Conservation (phyloP, 2,329 filamentous ascomycete genomes). For the Didymella glomerata region DNA sequence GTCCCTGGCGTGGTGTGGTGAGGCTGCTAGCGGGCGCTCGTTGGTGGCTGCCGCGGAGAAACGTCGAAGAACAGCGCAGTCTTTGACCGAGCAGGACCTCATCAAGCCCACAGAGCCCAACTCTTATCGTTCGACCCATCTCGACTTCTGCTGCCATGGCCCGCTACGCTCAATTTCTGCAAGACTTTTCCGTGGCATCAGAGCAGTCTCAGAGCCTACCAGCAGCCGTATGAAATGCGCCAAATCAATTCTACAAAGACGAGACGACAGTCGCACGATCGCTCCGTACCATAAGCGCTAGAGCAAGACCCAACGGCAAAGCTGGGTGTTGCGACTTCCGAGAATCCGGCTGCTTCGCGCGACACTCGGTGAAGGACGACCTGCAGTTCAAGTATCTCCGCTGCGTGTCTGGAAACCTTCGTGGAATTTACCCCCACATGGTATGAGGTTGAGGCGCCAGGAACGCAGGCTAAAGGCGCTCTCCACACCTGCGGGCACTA, state of each 20-base stretch:
- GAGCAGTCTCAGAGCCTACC: background rate
- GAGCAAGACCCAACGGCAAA: background rate
- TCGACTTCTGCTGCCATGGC: background rate
- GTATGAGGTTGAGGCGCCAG: conserved; percentile 20
- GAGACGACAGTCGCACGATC: conserved; percentile 15
- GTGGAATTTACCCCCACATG: conserved; percentile 29
- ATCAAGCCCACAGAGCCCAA: conserved; percentile 6
- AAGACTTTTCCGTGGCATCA: conserved; percentile 11
- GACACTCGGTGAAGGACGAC: background rate
- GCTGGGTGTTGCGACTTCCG: background rate
- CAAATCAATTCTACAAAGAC: background rate
- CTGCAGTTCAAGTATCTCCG: conserved; percentile 31
- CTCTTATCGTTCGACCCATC: conserved; percentile 23
- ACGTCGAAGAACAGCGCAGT: conserved; percentile 8
- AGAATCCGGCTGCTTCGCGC: background rate
- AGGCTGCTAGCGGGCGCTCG: conserved; percentile 1
- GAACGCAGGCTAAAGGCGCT: conserved; percentile 21
- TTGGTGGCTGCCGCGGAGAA: conserved; percentile 30
- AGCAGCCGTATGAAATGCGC: background rate
- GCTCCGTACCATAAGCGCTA: conserved; percentile 20
- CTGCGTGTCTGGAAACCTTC: conserved; percentile 12
- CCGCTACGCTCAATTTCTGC: background rate
- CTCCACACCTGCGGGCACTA: conserved; percentile 30
- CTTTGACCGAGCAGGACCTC: conserved; percentile 9
- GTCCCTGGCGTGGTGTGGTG: background rate